A percentile compares a stretch with the other conserved stretches of the same genome.
Evolutionary conservation across 441 rosid genomes (phyloP).

Genomic region (Cnidoscolus chayamansa): DNA sequence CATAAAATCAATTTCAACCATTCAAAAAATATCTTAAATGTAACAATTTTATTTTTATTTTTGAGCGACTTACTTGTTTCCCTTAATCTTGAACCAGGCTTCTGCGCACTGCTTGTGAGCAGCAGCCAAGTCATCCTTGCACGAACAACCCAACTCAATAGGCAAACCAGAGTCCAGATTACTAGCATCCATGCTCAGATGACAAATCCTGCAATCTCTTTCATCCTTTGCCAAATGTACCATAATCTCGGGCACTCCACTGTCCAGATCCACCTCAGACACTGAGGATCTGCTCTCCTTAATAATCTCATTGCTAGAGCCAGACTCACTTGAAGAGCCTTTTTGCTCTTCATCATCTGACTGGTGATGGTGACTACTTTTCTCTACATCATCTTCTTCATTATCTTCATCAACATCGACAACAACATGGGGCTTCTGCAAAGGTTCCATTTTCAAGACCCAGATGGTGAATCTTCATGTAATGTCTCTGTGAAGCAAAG

Average conservation of each 20-base stretch:
- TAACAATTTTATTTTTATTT: not conserved
- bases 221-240: constrained; percentile 50
- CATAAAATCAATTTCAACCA: not conserved
- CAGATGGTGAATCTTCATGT: constrained; percentile 45
- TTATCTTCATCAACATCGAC: constrained; percentile 26
- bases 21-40: not conserved
- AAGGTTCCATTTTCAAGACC: constrained; percentile 48
- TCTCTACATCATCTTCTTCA: constrained; percentile 25
- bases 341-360: constrained; percentile 31
- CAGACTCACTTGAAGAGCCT: constrained; percentile 27
- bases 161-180: constrained; percentile 61
- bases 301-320: constrained; percentile 35
- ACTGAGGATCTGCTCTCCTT: constrained; percentile 48
- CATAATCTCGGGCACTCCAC: constrained; percentile 41
- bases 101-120: constrained; percentile 94
- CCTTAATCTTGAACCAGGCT: constrained; percentile 95
- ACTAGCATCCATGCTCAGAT: constrained; percentile 63
- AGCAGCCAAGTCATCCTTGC: constrained; percentile 83
- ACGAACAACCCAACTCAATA: constrained; percentile 84
- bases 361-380: constrained; percentile 24
- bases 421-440: constrained; percentile 36
- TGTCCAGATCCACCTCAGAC: constrained; percentile 45
- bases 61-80: constrained; percentile 60
- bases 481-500: constrained; percentile 19
- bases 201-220: constrained; percentile 90